These are phyloP conservation scores for Kuraishia ogatae DNA, from an alignment of 805 yeast species.

Conservation along the genomic window DNA sequence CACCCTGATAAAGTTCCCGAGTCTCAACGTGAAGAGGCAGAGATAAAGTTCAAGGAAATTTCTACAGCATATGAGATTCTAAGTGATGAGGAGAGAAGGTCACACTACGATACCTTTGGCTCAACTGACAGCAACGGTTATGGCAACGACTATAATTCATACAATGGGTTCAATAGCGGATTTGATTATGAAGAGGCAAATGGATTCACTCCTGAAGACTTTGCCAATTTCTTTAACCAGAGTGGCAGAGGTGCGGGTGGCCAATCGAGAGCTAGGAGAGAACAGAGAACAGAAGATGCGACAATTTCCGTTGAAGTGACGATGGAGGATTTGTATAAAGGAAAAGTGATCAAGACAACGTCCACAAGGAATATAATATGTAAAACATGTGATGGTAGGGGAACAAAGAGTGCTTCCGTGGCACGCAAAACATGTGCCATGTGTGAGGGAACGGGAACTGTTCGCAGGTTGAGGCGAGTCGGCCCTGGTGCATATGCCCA, in stretches of 20 bases:
- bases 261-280: conserved; percentile 1
- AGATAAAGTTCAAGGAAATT: conserved; percentile 72
- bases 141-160: conserved; percentile 17
- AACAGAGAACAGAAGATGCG: conserved; percentile 52
- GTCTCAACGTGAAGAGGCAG: conserved; percentile 58
- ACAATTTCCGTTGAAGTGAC: conserved; percentile 54
- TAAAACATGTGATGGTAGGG: conserved; percentile 64
- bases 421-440: conserved; percentile 42
- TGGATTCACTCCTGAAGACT: conserved; percentile 58
- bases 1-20: conserved; percentile 86
- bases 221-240: conserved; percentile 58
- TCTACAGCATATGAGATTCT: conserved; percentile 80
- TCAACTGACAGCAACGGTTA: conserved; percentile 21
- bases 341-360: conserved; percentile 69
- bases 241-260: conserved; percentile 10
- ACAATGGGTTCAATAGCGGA: conserved; percentile 26
- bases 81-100: conserved; percentile 56
- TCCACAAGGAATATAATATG: conserved; percentile 70
- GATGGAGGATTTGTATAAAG: conserved; percentile 69
- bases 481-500: conserved; percentile 73
- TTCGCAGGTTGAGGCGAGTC: conserved; percentile 49
- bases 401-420: conserved; percentile 55
- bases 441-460: conserved; percentile 69
- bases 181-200: conserved; percentile 30
- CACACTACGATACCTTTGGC: conserved; percentile 53